Evolutionary conservation across 495 filamentous ascomycete genomes (phyloP).

Genomic region (Staphylotrichum longicolle): DNA sequence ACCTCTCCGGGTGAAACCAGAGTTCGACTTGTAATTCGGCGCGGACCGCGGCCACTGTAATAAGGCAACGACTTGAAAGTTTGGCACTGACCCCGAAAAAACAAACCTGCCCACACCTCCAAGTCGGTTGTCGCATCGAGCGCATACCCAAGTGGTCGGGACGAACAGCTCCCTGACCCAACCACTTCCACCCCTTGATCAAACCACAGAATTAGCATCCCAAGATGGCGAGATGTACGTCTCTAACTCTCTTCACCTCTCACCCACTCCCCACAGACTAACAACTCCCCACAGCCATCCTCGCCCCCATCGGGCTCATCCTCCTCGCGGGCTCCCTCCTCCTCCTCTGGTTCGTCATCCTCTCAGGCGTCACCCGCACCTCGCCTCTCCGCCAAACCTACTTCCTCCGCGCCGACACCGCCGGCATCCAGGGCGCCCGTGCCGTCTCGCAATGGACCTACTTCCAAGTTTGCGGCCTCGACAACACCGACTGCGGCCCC

Average conservation of each 20-base stretch:
- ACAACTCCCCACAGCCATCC: conserved; percentile 31
- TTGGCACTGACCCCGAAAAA: too few species aligned
- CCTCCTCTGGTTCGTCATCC: conserved; percentile 75
- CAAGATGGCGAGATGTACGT: conserved; percentile 20
- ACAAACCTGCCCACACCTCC: too few species aligned
- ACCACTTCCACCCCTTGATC: too few species aligned
- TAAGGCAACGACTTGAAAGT: background rate
- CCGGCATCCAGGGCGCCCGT: conserved; percentile 63
- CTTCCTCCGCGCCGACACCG: conserved; percentile 75
- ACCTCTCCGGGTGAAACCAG: background rate
- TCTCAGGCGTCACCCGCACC: conserved; percentile 61
- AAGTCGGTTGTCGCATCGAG: too few species aligned
- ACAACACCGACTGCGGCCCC: conserved; percentile 48
- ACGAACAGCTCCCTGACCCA: too few species aligned
- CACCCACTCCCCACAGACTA: background rate
- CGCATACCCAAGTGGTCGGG: background rate
- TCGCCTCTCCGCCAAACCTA: conserved; percentile 71
- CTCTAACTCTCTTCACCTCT: background rate
- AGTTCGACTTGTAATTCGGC: background rate
- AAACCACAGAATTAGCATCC: background rate
- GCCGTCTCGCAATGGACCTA: conserved; percentile 78
- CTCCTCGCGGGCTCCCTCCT: conserved; percentile 71
- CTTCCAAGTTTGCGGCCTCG: conserved; percentile 64
- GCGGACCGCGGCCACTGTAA: background rate
- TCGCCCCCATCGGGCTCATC: conserved; percentile 61